Conservation (phyloP, 1,284 basidiomycete genomes). For the Puccinia hordei region DNA sequence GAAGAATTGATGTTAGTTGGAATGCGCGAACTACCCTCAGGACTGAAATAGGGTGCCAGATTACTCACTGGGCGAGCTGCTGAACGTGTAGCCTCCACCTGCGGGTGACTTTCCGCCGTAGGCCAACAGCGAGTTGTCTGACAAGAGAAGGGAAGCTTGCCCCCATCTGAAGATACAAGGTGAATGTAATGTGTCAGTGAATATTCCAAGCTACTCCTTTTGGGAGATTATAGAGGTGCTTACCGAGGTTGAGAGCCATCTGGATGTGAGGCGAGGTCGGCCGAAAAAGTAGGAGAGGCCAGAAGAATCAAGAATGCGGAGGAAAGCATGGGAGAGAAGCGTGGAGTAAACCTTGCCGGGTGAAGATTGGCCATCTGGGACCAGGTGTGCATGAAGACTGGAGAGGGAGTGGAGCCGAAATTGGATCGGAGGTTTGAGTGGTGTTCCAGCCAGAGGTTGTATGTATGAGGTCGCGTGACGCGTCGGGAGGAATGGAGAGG, state of each 20-base stretch:
- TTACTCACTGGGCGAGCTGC: constrained; percentile 39
- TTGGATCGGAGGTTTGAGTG: background rate
- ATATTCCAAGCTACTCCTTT: background rate
- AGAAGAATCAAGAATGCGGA: constrained; percentile 7
- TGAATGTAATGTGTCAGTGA: background rate
- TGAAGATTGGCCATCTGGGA: constrained; percentile 4
- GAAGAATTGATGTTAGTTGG: background rate
- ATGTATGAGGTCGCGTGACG: constrained; percentile 1
- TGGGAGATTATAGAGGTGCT: background rate
- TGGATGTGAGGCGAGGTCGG: background rate
- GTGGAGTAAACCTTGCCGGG: background rate
- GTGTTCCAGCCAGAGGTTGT: background rate
- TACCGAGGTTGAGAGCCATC: constrained; percentile 44
- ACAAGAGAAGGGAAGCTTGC: constrained; percentile 41
- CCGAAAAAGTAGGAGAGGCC: constrained; percentile 14
- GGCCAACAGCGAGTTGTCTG: constrained; percentile 37
- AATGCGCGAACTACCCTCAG: background rate
- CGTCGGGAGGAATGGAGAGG: background rate
- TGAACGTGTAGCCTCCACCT: constrained; percentile 44
- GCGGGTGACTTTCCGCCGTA: constrained; percentile 38
- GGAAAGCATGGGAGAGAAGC: background rate
- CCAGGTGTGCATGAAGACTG: background rate
- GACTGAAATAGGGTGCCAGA: background rate
- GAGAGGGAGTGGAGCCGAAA: background rate
- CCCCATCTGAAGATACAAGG: constrained; percentile 24